Conservation (phyloP, 371 early-diverging fungal species). For the Saksenaea vasiformis region DNA sequence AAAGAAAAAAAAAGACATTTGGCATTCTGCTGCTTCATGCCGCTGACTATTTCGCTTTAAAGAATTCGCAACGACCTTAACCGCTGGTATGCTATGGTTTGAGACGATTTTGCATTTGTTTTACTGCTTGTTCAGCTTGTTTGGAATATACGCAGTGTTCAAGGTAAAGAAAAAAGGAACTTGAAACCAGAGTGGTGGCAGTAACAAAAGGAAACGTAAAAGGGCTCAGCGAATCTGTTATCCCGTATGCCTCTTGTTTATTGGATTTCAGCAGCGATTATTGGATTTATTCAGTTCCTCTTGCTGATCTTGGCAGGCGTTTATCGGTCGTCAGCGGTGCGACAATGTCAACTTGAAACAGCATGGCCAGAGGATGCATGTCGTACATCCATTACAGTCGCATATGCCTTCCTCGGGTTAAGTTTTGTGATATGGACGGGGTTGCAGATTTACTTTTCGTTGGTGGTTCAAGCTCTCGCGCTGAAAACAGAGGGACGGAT, state of each 20-base stretch:
- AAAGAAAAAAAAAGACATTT: neutral
- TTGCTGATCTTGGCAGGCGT: slow-evolving; percentile 11
- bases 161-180: slow-evolving; percentile 3
- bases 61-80: slow-evolving; percentile 9
- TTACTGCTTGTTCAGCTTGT: neutral
- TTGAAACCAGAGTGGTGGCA: neutral
- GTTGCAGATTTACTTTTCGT: slow-evolving; percentile 13
- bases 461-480: slow-evolving; percentile 11
- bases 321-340: slow-evolving; percentile 5
- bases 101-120: slow-evolving; percentile 6
- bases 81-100: slow-evolving; percentile 14
- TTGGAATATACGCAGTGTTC: neutral
- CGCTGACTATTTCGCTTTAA: neutral
- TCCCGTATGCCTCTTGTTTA: neutral
- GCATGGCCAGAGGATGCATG: slow-evolving; percentile 12
- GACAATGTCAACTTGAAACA: neutral
- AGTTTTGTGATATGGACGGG: slow-evolving; percentile 10
- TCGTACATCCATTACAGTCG: slow-evolving; percentile 6
- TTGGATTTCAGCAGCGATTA: neutral
- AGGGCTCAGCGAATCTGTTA: neutral
- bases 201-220: neutral
- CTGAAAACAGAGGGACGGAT: slow-evolving; percentile 10
- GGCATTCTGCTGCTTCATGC: neutral
- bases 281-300: slow-evolving; percentile 11
- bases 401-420: slow-evolving; percentile 11